Percentiles rank a stretch among this genome's conserved stretches.
Evolutionary conservation across 345 rosid genomes (phyloP).

Genomic region (Kandelia obovata): DNA sequence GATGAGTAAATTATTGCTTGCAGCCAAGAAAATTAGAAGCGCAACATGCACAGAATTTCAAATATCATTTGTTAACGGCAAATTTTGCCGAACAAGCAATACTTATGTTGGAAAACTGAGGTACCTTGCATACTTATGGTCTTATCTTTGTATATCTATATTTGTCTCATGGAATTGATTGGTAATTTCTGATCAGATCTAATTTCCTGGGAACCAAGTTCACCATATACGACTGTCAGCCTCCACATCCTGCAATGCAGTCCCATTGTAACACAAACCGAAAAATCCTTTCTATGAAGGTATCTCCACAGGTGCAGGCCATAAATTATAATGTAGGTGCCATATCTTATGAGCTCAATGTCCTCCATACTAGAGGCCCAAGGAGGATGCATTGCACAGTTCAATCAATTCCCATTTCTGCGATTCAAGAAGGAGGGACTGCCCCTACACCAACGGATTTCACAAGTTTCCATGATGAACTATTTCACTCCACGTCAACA

Average conservation of each 20-base stretch:
- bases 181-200: slow-evolving; percentile 50
- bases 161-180: slow-evolving; percentile 12
- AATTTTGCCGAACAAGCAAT: slow-evolving; percentile 62
- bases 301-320: slow-evolving; percentile 38
- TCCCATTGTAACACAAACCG: slow-evolving; percentile 26
- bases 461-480: slow-evolving; percentile 19
- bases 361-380: slow-evolving; percentile 85
- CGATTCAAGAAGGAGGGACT: slow-evolving; percentile 63
- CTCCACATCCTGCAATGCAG: slow-evolving; percentile 36
- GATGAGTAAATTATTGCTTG: slow-evolving; percentile 65
- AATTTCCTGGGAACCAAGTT: slow-evolving; percentile 92
- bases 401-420: slow-evolving; percentile 54
- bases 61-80: slow-evolving; percentile 59
- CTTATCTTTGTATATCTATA: slow-evolving; percentile 5
- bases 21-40: slow-evolving; percentile 79
- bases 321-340: slow-evolving; percentile 46
- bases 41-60: slow-evolving; percentile 63
- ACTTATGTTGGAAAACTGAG: slow-evolving; percentile 68
- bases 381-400: slow-evolving; percentile 83
- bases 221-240: slow-evolving; percentile 62
- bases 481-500: slow-evolving; percentile 13
- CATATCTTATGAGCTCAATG: slow-evolving; percentile 71
- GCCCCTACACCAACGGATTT: slow-evolving; percentile 55
- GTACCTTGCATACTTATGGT: slow-evolving; percentile 29
- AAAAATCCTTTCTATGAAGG: slow-evolving; percentile 41